Evolutionary conservation across 73 alveolate genomes (phyloP).

Genomic region (Halteria grandinella): DNA sequence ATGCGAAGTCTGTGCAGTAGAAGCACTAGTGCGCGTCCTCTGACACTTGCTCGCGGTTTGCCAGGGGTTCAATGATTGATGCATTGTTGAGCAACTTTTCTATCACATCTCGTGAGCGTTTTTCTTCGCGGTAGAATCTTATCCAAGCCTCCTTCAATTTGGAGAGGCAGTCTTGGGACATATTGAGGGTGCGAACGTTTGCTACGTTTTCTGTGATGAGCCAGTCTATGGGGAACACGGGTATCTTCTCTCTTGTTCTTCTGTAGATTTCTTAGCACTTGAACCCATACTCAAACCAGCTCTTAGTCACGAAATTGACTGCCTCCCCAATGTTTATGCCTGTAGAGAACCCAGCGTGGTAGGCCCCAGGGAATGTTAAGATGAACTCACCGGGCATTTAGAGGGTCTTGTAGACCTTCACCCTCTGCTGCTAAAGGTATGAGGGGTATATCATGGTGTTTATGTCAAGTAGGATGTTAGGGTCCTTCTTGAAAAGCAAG

Average conservation of each 20-base stretch:
- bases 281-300: conserved; percentile 78
- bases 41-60: not conserved
- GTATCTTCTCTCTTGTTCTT: conserved; percentile 58
- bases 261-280: conserved; percentile 49
- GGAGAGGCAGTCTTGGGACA: not conserved
- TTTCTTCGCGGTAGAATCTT: conserved; percentile 8
- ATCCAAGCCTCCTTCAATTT: conserved; percentile 21
- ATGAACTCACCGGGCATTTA: conserved; percentile 83
- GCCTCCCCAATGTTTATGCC: conserved; percentile 87
- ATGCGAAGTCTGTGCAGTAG: conserved; percentile 55
- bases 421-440: conserved; percentile 61
- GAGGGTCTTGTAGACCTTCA: conserved; percentile 74
- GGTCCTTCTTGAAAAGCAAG: conserved; percentile 64
- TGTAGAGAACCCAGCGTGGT: conserved; percentile 85
- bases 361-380: conserved; percentile 79
- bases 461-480: conserved; percentile 73
- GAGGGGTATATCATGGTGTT: conserved; percentile 76
- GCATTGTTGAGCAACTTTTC: not conserved
- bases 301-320: conserved; percentile 73
- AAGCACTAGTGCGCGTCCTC: conserved; percentile 43
- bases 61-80: not conserved
- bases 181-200: conserved; percentile 3
- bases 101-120: conserved; percentile 6
- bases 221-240: conserved; percentile 69
- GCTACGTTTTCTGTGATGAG: conserved; percentile 51